Evolutionary conservation across 148 eudicot species (phyloP), one percentile per base, ranked within the genome.

Genomic region (Limonium bicolor): DNA sequence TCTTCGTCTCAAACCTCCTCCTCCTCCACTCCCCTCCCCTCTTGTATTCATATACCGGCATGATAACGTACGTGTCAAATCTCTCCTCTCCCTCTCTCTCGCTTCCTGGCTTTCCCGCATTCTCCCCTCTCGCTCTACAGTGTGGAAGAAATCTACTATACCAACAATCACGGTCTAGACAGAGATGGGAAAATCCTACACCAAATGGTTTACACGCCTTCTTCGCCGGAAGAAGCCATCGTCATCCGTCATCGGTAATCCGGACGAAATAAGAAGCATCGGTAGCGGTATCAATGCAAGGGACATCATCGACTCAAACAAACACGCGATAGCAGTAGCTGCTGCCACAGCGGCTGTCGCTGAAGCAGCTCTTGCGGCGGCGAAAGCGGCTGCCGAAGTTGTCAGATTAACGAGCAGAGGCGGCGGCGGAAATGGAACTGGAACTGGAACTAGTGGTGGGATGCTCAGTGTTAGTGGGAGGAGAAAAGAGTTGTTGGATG

Each of bases 341-440:
- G 86, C 80, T 2, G 97, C 97, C 16, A 90, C 95, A 0, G 95
- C 95, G 0, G 95, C 85, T 0, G 97, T 73, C 2, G 97, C 97
- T 0, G 93, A 90, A 58, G 97, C 95, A 0, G 97, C 97, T 2
- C 62, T 90, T 0, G 85, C 93, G 0, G 95, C 97, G 3, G 97
- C 95, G 3, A 76, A 71, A 22, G 97, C 97, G 4, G 97, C 95
- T 7, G 97, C 87, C 1, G 86, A 84, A 62, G 97, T 84, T 1
- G 97, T 88, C 20, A 62, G 87, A 20, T 64, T 88, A 10, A 83
- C 97, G 0, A 59, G 70, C 42, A 66, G 61, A 10, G 34, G 62
- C 21, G 39, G 13, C 41, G 16, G 58, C 27, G 25, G 32, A 50
- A 27, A 1, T 4, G 53, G 51, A 6, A 41, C 39, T 19, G 48